phyloP scores from a whole-genome alignment of 1,139 yeast species.

The Diutina rugosa region DNA sequence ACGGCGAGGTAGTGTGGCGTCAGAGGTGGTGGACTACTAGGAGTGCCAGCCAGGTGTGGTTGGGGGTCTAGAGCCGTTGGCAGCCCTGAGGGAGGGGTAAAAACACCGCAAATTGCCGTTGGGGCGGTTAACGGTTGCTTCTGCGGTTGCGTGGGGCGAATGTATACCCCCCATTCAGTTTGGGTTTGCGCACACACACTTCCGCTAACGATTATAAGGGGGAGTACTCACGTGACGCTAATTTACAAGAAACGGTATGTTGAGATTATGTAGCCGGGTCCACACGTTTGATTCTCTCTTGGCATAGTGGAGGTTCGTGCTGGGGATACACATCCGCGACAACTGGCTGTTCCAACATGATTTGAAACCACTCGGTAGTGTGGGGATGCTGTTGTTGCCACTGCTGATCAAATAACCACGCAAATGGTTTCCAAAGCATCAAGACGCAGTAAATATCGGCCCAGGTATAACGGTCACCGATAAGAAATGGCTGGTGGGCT shows the following conservation, averaged over 20 bases:
- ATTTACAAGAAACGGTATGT: no score
- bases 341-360: constrained; percentile 46
- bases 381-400: constrained; percentile 72
- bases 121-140: neutral
- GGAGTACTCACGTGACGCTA: neutral
- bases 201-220: neutral
- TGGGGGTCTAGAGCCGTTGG: neutral
- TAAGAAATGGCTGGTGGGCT: constrained; percentile 70
- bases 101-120: neutral
- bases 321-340: constrained; percentile 17
- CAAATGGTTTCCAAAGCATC: constrained; percentile 51
- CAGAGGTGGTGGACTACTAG: neutral
- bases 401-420: constrained; percentile 53
- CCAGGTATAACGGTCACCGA: constrained; percentile 75
- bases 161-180: neutral
- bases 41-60: neutral
- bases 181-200: neutral
- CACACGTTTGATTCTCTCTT: constrained; percentile 51
- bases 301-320: constrained; percentile 33
- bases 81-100: neutral
- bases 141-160: neutral
- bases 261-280: constrained; percentile 37
- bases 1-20: neutral
- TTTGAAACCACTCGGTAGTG: constrained; percentile 75
- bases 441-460: constrained; percentile 72